Base-by-base conservation (phyloP, 352 stramenopile genomes). In the Pythium biforme region DNA sequence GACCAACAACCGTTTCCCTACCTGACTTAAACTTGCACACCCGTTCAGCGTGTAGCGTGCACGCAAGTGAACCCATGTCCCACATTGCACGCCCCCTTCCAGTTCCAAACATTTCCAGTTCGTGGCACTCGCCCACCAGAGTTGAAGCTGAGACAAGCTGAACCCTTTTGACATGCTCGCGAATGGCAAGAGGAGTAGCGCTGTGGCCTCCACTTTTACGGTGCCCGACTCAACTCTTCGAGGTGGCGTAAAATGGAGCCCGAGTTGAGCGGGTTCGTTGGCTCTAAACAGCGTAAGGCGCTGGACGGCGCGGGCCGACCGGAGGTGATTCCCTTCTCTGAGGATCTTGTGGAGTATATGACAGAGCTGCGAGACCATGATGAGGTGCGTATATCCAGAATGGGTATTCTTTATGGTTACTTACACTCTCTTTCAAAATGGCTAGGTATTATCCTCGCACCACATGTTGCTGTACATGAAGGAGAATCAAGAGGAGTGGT, bases 401-500 rank as follows among this genome's bases (percentile, higher is more conserved):
- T 6, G 8, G 3, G 9, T 48, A 20, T 48, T 48, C 12, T 27
- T 26, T 26, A 48, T 26, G 20, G 19, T 48, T 10, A 19, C 19
- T 23, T n/a, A 43, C 17, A n/a, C 17, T 43, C n/a, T 48, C 3
- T 27, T 26, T 25, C 3, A 27, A 48, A 23, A 27, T 34, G 14
- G 40, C 1, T 22, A 63, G 46, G 55, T 55, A 9, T 43, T 62
- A 15, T 62, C 46, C 15, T 62, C 56, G 10, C 23, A 41, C 29
- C 56, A 63, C 19, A 41, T 51, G 47, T 51, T 63, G 45, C 10
- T 0, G 1, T 56, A 34, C 34, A 63, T 56, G 56, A 63, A 56
- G 23, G 23, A 63, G 4, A 48, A 63, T 4, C 29, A 63, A 0
- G 1, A 7, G 3, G 8, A 33, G 29, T 63, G 56, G 56, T 43